phyloP scores from a whole-genome alignment of 148 eudicot species.

The Suaeda aralocaspica region DNA sequence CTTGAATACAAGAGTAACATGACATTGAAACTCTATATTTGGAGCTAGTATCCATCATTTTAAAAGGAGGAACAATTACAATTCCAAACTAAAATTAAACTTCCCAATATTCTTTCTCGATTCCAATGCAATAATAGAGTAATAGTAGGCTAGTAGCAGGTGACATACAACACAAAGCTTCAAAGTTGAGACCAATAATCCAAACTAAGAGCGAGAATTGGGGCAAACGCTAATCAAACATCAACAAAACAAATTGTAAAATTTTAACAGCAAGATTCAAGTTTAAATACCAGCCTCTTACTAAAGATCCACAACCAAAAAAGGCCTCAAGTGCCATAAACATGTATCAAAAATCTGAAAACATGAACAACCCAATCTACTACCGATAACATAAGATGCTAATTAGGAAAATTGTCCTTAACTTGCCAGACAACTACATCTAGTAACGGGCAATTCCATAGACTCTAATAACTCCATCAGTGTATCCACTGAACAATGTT shows the following conservation, averaged over 20 bases:
- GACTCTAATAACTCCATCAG: conserved; percentile 76
- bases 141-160: too few relatives aligned
- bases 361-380: conserved; percentile 5
- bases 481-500: conserved; percentile 77
- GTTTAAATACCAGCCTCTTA: conserved; percentile 4
- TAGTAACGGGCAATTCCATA: conserved; percentile 59
- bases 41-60: too few relatives aligned
- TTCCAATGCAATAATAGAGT: too few relatives aligned
- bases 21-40: too few relatives aligned
- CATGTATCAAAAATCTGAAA: conserved; percentile 18
- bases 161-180: too few relatives aligned
- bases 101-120: too few relatives aligned
- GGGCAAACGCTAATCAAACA: too few relatives aligned
- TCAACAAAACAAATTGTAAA: neutral
- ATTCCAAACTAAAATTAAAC: too few relatives aligned
- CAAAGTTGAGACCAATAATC: too few relatives aligned
- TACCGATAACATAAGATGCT: neutral
- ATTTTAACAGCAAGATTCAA: neutral
- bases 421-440: neutral
- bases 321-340: conserved; percentile 11
- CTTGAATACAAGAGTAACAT: too few relatives aligned
- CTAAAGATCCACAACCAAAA: neutral
- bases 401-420: neutral
- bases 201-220: too few relatives aligned
- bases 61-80: too few relatives aligned